phyloP scores from a whole-genome alignment of 176 grass and related monocot species.

The Pharus latifolius region DNA sequence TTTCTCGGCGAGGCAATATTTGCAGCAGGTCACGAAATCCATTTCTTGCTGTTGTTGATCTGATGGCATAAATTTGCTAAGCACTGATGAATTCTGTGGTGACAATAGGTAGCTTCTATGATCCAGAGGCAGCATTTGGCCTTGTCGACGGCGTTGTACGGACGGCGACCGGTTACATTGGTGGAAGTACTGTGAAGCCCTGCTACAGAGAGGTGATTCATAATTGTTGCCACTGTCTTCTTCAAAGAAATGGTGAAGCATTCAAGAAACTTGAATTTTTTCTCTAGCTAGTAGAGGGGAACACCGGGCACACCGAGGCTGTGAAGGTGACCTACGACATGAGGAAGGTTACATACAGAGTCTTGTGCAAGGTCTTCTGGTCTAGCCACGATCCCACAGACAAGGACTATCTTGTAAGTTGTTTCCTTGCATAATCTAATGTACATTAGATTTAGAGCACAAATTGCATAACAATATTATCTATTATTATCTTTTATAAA shows the following conservation, averaged over 20 bases:
- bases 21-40: not conserved
- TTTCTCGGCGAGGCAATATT: not conserved
- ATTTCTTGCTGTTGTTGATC: not conserved
- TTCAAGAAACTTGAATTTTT: no score
- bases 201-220: not conserved
- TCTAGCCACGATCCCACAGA: slow-evolving; percentile 13
- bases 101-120: not conserved
- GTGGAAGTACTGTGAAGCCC: slow-evolving; percentile 5
- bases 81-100: not conserved
- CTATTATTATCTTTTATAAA: no score
- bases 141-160: not conserved
- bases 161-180: not conserved
- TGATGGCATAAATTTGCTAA: not conserved
- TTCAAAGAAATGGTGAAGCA: not conserved
- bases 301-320: slow-evolving; percentile 11
- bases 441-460: no score
- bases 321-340: slow-evolving; percentile 7
- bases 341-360: not conserved
- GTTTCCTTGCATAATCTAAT: not conserved
- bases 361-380: slow-evolving; percentile 9
- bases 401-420: slow-evolving; percentile 2
- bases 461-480: no score
- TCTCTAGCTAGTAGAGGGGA: not conserved
- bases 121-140: not conserved
- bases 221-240: no score